Conservation (phyloP, 1,284 basidiomycete species). For the Mycena citricolor region DNA sequence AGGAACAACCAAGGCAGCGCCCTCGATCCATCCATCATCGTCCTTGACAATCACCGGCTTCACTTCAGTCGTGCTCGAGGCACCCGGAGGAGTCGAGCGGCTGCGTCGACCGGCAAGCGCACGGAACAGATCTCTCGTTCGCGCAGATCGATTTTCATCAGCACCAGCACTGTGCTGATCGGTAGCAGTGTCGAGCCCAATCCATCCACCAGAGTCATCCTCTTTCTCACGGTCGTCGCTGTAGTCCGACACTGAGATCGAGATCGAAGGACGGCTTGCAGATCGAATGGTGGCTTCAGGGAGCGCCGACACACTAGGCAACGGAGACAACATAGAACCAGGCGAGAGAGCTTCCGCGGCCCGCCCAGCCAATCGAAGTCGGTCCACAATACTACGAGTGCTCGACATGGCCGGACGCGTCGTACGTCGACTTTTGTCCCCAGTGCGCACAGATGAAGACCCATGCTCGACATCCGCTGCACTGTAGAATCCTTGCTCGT, state of each 20-base stretch:
- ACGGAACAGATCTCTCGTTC: slow-evolving; percentile 40
- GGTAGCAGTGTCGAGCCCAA: slow-evolving; percentile 27
- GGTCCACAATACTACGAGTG: slow-evolving; percentile 47
- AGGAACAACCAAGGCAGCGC: slow-evolving; percentile 15
- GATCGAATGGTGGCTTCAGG: slow-evolving; percentile 1
- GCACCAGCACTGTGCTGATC: slow-evolving; percentile 22
- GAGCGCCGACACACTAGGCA: background rate
- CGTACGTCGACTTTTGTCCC: slow-evolving; percentile 25
- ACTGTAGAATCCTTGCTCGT: slow-evolving; percentile 42
- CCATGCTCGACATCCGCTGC: slow-evolving; percentile 30
- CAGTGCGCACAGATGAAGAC: too few relatives aligned
- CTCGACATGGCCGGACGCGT: slow-evolving; percentile 39
- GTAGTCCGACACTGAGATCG: slow-evolving; percentile 25
- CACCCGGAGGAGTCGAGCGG: slow-evolving; percentile 36
- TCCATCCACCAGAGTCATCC: slow-evolving; percentile 42
- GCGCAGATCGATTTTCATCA: slow-evolving; percentile 31
- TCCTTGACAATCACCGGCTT: slow-evolving; percentile 26
- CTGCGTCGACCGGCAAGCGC: slow-evolving; percentile 40
- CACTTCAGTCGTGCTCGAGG: too few relatives aligned
- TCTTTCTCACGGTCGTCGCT: slow-evolving; percentile 19
- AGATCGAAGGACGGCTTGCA: slow-evolving; percentile 25
- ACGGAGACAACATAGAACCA: background rate
- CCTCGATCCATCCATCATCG: slow-evolving; percentile 32
- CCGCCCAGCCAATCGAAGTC: slow-evolving; percentile 33
- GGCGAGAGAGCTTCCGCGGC: background rate